Percentiles rank a stretch among this genome's conserved stretches.
Conservation (phyloP, 139 green algal species). For the Chlamydomonas schloesseri region DNA sequence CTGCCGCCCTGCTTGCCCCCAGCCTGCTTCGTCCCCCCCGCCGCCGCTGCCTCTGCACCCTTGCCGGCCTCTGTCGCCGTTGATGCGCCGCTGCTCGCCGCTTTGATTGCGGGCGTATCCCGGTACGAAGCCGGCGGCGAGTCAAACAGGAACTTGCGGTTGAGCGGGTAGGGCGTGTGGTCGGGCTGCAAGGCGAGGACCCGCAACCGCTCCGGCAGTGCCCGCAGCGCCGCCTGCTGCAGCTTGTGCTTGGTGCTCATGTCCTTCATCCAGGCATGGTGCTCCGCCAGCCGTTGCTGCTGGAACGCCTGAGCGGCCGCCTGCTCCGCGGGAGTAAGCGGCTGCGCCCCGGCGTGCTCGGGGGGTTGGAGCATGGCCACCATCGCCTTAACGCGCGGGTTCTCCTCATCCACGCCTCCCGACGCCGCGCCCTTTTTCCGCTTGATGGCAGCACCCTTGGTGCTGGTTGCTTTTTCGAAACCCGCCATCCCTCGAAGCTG, state of each 20-base stretch:
- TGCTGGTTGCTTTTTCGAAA: neutral
- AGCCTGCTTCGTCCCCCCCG: neutral
- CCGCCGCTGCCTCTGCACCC: neutral
- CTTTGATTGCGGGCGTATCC: neutral
- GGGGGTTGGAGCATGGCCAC: constrained; percentile 17
- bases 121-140: constrained; percentile 20
- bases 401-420: neutral
- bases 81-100: neutral
- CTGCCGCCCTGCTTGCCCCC: neutral
- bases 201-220: constrained; percentile 30
- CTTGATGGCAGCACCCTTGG: neutral
- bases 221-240: constrained; percentile 29
- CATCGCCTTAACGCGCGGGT: constrained; percentile 8
- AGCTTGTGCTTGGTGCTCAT: constrained; percentile 44
- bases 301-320: neutral
- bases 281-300: neutral
- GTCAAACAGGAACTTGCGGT: constrained; percentile 38
- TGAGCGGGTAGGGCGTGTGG: constrained; percentile 25
- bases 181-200: constrained; percentile 21
- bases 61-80: too few species aligned
- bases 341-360: neutral
- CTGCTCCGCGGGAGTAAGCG: neutral
- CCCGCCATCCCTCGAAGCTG: neutral
- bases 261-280: constrained; percentile 6
- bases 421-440: neutral